Percentiles rank a stretch among this genome's conserved stretches.
phyloP scores from a whole-genome alignment of 495 filamentous ascomycete genomes.

The Penicillium manginii region DNA sequence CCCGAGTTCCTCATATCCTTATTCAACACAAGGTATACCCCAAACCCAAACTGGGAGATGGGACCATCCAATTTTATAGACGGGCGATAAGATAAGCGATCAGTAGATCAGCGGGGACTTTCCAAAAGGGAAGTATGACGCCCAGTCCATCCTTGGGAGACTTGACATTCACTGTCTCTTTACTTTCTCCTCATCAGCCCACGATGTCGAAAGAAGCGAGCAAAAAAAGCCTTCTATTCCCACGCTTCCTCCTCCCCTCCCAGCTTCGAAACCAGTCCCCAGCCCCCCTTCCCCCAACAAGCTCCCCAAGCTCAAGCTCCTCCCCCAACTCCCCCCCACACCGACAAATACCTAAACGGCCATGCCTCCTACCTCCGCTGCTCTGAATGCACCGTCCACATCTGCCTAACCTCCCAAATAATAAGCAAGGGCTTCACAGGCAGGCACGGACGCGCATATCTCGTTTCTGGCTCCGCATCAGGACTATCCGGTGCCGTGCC shows the following conservation, averaged over 20 bases:
- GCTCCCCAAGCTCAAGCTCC: conserved; percentile 10
- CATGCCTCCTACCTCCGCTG: conserved; percentile 71
- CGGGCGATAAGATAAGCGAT: conserved; percentile 20
- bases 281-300: background rate
- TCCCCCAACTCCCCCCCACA: conserved; percentile 7
- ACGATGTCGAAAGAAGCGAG: conserved; percentile 23
- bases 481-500: conserved; percentile 22
- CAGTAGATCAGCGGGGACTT: too few relatives aligned
- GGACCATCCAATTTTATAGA: background rate
- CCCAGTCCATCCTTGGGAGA: too few relatives aligned
- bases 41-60: background rate
- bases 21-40: too few relatives aligned
- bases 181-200: background rate
- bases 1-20: too few relatives aligned
- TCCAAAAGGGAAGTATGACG: too few relatives aligned
- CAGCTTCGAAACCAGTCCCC: conserved; percentile 1
- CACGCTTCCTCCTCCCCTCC: conserved; percentile 58
- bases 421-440: conserved; percentile 92
- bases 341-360: conserved; percentile 47
- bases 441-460: conserved; percentile 90
- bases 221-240: conserved; percentile 27
- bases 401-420: conserved; percentile 78
- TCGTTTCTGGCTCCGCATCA: conserved; percentile 72
- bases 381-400: conserved; percentile 69
- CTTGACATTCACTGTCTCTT: too few relatives aligned